Conservation (phyloP, 106 monocot genomes). For the Platanthera zijinensis region DNA sequence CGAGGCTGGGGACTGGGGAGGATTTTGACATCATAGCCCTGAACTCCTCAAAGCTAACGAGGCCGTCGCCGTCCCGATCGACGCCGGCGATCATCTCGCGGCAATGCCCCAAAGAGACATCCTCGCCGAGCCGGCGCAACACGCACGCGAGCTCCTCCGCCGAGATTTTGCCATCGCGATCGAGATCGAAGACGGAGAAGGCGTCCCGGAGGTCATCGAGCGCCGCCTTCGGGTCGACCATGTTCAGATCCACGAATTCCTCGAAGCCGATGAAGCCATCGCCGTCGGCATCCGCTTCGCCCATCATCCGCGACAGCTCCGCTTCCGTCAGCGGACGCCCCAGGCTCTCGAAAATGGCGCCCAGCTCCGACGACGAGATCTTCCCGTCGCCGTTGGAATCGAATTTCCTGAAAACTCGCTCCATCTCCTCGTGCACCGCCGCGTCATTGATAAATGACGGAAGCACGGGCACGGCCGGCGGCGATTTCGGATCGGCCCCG, state of each 20-base stretch:
- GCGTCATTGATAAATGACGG: not conserved
- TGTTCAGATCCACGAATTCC: constrained; percentile 21
- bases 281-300: constrained; percentile 25
- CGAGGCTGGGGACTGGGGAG: not conserved
- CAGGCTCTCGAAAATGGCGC: constrained; percentile 32
- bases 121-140: constrained; percentile 8
- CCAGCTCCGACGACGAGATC: constrained; percentile 35
- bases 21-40: constrained; percentile 5
- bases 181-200: constrained; percentile 29
- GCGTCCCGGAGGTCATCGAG: constrained; percentile 25
- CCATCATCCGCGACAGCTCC: constrained; percentile 13
- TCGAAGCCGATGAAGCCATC: constrained; percentile 29
- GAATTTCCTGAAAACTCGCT: constrained; percentile 47
- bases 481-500: not conserved
- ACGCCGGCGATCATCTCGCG: constrained; percentile 24
- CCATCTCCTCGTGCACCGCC: constrained; percentile 15
- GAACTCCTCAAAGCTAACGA: constrained; percentile 45
- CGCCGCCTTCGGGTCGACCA: constrained; percentile 14
- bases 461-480: not conserved
- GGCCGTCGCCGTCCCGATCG: constrained; percentile 37
- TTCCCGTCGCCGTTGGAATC: constrained; percentile 44
- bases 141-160: constrained; percentile 9
- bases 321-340: constrained; percentile 14
- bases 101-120: constrained; percentile 19
- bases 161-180: constrained; percentile 27